Base-by-base conservation (phyloP, 352 stramenopile species). In the Plasmopara muralis region DNA sequence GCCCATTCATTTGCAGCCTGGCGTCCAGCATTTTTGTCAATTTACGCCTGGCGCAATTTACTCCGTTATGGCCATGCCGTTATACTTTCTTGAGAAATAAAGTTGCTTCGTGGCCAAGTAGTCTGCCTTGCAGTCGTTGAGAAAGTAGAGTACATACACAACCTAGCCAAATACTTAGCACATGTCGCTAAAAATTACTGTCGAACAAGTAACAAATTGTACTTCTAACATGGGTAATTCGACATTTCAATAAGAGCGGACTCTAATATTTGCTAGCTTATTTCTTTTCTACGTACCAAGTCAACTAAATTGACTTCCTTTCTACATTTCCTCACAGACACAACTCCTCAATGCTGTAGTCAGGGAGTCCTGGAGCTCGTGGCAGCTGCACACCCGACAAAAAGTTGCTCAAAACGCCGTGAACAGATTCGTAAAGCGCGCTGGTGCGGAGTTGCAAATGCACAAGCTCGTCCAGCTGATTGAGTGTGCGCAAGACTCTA, bases 261-360 rank as follows among this genome's bases (percentile, higher is more conserved):
- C 12, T 7, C 29, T 39, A 45, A 44, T 2, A n/a, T 52, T 59
- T n/a, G 34, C 16, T 39, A 47, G 31, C 43, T 47, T 47, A 25
- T 25, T 25, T 25, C 20, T 25, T 25, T 25, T 3, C 20, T 25
- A 25, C 3, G 20, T 25, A 25, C 20, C 20, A 25, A 25, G 20
- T 25, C 20, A 25, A 25, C 20, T 25, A 25, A 25, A 25, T 25
- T 3, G 20, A 25, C 20, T 25, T 25, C 20, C 20, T 25, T 25
- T 25, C 20, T 25, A 25, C 20, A 25, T 3, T 25, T 31, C 43
- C 7, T 70, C 84, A 87, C 45, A 87, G 72, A 47, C 62, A 50
- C 37, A 90, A 61, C 58, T 87, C 72, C 65, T 90, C 79, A 62
- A 90, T 85, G 47, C 71, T 81, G 64, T 90, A 90, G 56, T 90